Base-by-base conservation (phyloP, 768 basidiomycete genomes). In the Ramaria sp. region DNA sequence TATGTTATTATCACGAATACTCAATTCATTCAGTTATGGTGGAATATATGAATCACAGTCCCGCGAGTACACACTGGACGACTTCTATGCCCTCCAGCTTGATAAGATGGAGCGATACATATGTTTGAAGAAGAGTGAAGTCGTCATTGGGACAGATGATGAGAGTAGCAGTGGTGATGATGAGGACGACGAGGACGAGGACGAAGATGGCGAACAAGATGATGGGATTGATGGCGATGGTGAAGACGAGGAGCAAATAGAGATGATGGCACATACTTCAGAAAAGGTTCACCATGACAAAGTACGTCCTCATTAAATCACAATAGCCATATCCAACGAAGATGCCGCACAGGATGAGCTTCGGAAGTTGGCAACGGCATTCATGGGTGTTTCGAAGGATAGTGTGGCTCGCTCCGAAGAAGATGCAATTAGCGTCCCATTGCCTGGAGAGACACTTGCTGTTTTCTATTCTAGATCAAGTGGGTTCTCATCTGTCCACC, bases 41-140 rank as follows among this genome's bases (percentile, higher is more conserved):
- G 91, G 92, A 0, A 94, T 94, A 16, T 85, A 81, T 60, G 93
- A 95, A 66, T 75, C 79, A 15, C 85, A 88, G 0, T 74, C 85
- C 12, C 77, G 80, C 22, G 92, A 96, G 66, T 92, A 87, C 60
- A 94, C 91, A 0, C 71, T 96, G 5, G 90, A 93, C 62, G 93
- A 95, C 61, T 96, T 94, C 62, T 73, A 91, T 66, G 73, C 78
- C 1, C 67, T 96, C 10, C 78, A 82, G 56, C 73, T 96, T 18
- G 90, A 93, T 62, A 94, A 94, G 65, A 70, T 94, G 67, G 92
- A 94, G 38, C 69, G 75, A 9, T 94, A 78, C 62, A 65, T 73
- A 1, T 91, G 89, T 60, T 70, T 93, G 61, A 88, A 85, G 66
- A 71, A 76, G 48, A 83, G 79, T 50, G 80, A 72, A 4, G 69